Evolutionary conservation across 257 asterid genomes (phyloP).

Genomic region (Eustoma russellianum): DNA sequence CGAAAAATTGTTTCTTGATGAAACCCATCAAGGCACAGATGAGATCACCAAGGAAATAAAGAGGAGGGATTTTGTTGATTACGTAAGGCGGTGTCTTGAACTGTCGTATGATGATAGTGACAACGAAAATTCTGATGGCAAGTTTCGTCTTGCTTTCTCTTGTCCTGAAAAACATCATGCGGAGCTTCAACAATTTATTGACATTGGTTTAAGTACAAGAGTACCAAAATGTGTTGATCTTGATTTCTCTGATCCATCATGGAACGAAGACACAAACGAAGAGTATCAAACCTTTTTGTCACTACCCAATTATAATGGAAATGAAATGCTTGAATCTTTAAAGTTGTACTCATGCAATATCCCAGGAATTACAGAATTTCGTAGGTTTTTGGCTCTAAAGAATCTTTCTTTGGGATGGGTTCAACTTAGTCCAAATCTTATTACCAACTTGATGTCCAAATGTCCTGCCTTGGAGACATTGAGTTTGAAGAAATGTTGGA

Average conservation of each 20-base stretch:
- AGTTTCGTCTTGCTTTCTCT: constrained; percentile 9
- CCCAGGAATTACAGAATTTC: background rate
- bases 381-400: constrained; percentile 7
- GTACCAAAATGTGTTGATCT: constrained; percentile 8
- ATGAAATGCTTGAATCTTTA: constrained; percentile 10
- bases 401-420: constrained; percentile 22
- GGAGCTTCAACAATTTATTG: constrained; percentile 1
- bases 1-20: constrained; percentile 9
- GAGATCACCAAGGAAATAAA: background rate
- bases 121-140: background rate
- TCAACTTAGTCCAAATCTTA: background rate
- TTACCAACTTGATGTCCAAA: background rate
- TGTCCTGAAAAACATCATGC: background rate
- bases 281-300: background rate
- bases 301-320: constrained; percentile 2
- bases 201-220: background rate
- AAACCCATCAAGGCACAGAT: background rate
- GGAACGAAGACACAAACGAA: constrained; percentile 4
- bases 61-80: constrained; percentile 10
- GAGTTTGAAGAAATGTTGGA: constrained; percentile 13
- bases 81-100: constrained; percentile 14
- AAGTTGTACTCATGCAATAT: constrained; percentile 12
- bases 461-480: constrained; percentile 15
- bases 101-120: background rate
- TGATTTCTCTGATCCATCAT: constrained; percentile 18